A percentile compares a stretch with the other conserved stretches of the same genome.
phyloP scores from a whole-genome alignment of 495 filamentous ascomycete species.

The Margaritispora aquatica region DNA sequence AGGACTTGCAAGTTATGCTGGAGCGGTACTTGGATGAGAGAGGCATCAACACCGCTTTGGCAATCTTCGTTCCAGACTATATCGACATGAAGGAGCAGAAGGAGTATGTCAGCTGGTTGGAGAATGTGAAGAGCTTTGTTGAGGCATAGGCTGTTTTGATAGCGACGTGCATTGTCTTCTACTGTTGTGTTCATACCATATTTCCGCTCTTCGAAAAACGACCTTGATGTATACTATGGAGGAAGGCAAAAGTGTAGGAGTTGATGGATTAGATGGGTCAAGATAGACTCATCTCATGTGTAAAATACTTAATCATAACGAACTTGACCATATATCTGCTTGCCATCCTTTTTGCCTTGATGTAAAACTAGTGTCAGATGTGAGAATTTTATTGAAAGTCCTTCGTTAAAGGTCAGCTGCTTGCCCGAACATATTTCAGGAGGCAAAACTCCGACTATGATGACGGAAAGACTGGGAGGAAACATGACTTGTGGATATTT shows the following conservation, averaged over 20 bases:
- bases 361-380: too few species aligned
- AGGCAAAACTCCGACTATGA: too few species aligned
- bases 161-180: constrained; percentile 10
- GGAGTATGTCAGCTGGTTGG: constrained; percentile 91
- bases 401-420: too few species aligned
- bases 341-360: too few species aligned
- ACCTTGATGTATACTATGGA: constrained; percentile 16
- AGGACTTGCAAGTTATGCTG: constrained; percentile 85
- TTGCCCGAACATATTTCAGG: too few species aligned
- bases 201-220: constrained; percentile 18
- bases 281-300: not conserved
- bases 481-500: too few species aligned
- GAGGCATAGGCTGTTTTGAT: constrained; percentile 47
- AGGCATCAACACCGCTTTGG: constrained; percentile 81
- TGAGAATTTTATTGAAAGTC: too few species aligned
- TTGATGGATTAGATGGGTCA: not conserved
- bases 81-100: constrained; percentile 98
- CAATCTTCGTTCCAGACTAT: constrained; percentile 90
- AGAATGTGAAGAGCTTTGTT: constrained; percentile 73
- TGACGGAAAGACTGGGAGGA: too few species aligned
- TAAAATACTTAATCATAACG: not conserved
- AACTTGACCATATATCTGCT: not conserved
- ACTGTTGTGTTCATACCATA: constrained; percentile 20
- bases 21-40: constrained; percentile 94
- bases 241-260: not conserved